Base-by-base conservation (phyloP, 2,329 filamentous ascomycete genomes). In the Cytospora leucostoma region DNA sequence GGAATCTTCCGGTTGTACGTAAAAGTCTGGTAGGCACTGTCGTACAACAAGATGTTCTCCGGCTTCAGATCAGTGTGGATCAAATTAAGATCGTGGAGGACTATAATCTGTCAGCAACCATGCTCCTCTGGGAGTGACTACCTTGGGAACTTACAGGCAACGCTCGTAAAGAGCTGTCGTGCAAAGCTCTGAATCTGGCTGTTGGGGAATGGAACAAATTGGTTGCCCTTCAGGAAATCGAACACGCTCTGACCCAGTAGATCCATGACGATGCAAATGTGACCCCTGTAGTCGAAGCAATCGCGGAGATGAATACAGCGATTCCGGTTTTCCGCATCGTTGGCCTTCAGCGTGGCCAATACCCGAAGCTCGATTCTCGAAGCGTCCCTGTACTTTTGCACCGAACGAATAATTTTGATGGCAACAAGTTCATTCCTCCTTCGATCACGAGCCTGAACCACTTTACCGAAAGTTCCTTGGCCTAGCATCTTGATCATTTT, bases 151-250 rank as follows among this genome's bases (percentile, higher is more conserved):
- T 83, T 80, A 96, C 92, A 99, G 64, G 95, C 95, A 72, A 99
- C 96, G 72, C 94, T 98, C n/a, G 94, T 98, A 66, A 99, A 91
- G 17, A 99, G 82, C 74, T 99, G 95, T 56, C 94, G 88, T 55
- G 95, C 95, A 81, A 99, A 98, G 74, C 87, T 94, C 76, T 98
- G 95, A 64, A 99, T 99, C 76, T 99, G 95, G 68, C 93, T 97
- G 81, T 96, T 98, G 13, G 95, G 95, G 72, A 99, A 99, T 0
- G 95, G 95, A 19, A 97, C 93, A 73, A 99, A 99, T 68, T 87
- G 85, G 73, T 98, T 98, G 72, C 89, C 88, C 79, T 99, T 99
- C 55, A 99, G 83, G 70, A 99, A 99, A 77, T 99, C 95, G 74
- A 99, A 99, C 59, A 99, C 94, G 71, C 94, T 98, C 73, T 97